Base-by-base conservation (phyloP, 495 filamentous ascomycete genomes). In the Penicillium taxi region DNA sequence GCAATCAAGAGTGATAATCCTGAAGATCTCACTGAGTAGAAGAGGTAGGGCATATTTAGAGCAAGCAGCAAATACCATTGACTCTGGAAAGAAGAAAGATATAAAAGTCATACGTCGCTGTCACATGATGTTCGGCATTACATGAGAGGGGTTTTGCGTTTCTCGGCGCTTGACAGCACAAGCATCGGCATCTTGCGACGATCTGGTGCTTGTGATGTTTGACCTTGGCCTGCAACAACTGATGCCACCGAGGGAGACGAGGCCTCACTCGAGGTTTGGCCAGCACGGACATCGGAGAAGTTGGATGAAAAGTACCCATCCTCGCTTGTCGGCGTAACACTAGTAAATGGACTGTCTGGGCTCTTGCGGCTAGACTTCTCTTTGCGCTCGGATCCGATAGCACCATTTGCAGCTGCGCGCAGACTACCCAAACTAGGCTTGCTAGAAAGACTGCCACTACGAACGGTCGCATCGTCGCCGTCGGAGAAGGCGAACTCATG, bases 101-200 rank as follows among this genome's bases (percentile, higher is more conserved):
- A 34, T 24, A 37, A 50, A 48, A 23, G 39, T 56, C 53, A 56
- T 62, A 61, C 54, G 48, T 63, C 55, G 57, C 56, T 54, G 53
- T 63, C 61, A 61, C 59, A 63, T 59, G 59, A 61, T 52, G 53
- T 48, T 58, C 48, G 58, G 54, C 53, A 60, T 70, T 61, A 67
- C 55, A 67, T 59, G 53, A 81, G 64, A 32, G 79, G 70, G 57
- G 75, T 83, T 70, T 86, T 94, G 55, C 88, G 82, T 77, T 94
- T 94, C 66, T 93, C 87, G 39, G 84, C 85, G 54, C 79, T 86
- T 39, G 80, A 87, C 32, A 94, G 73, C 42, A 96, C 82, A 57
- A 94, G 76, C 72, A 86, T 81, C 8, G 86, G 81, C 32, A 81
- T 83, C 73, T 81, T 90, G 54, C 84, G 82, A 55, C 81, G 74